phyloP scores from a whole-genome alignment of 495 filamentous ascomycete genomes.

The Bacidia rubella region DNA sequence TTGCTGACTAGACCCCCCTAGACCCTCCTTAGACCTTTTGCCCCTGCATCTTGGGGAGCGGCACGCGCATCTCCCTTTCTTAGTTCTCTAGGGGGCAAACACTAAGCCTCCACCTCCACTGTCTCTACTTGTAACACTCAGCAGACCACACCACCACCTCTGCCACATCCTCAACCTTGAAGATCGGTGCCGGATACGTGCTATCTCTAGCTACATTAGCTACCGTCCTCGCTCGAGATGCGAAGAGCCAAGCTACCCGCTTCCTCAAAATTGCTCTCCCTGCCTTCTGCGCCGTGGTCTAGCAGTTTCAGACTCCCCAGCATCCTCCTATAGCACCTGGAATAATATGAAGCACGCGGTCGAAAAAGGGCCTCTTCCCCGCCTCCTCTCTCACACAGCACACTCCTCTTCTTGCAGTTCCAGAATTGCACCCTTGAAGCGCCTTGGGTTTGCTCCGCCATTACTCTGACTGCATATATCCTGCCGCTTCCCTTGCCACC shows the following conservation, averaged over 20 bases:
- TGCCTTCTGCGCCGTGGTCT: constrained; percentile 1
- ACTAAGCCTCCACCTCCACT: background rate
- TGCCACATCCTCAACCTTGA: background rate
- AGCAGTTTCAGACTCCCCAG: background rate
- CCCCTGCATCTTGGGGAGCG: background rate
- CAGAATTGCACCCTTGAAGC: background rate
- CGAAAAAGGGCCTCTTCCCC: background rate
- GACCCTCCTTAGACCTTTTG: background rate
- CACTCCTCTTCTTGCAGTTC: background rate
- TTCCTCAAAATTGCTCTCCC: background rate
- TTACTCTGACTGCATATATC: constrained; percentile 2
- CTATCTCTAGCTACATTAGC: too few relatives aligned
- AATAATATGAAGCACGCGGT: background rate
- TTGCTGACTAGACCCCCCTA: too few relatives aligned
- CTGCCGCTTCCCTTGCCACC: constrained; percentile 4
- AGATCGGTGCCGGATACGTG: background rate
- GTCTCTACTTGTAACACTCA: background rate
- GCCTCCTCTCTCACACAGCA: background rate
- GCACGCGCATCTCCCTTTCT: background rate
- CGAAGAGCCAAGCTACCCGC: background rate
- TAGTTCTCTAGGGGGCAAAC: background rate
- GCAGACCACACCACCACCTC: background rate
- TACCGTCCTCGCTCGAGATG: too few relatives aligned
- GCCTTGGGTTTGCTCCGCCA: background rate
- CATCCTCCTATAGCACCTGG: background rate